A percentile compares a stretch with the other conserved stretches of the same genome.
Evolutionary conservation across 2,329 filamentous ascomycete genomes (phyloP).

Genomic region (Diaporthe velutina): DNA sequence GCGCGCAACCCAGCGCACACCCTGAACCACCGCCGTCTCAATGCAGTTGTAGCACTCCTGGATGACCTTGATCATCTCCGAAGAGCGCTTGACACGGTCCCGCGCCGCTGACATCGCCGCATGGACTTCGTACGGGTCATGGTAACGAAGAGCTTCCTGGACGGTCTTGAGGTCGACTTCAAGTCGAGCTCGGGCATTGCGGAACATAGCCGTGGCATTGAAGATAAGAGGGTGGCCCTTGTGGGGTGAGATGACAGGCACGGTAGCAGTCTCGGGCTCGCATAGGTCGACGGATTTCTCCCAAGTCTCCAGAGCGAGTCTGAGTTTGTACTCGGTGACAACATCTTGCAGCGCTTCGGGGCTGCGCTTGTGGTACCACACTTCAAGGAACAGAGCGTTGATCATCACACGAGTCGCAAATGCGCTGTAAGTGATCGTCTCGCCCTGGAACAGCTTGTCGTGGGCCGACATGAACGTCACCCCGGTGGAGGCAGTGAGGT

Average conservation of each 20-base stretch:
- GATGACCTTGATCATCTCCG: slow-evolving; percentile 99
- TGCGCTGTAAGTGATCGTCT: slow-evolving; percentile 90
- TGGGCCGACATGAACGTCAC: slow-evolving; percentile 95
- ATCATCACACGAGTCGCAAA: slow-evolving; percentile 99
- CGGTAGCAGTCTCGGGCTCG: slow-evolving; percentile 88
- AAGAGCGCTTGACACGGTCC: slow-evolving; percentile 92
- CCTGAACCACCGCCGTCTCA: slow-evolving; percentile 93
- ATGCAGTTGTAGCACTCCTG: slow-evolving; percentile 98
- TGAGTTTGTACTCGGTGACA: slow-evolving; percentile 97
- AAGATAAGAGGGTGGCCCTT: slow-evolving; percentile 97
- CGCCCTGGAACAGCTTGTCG: slow-evolving; percentile 94
- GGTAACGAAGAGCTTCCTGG: slow-evolving; percentile 95
- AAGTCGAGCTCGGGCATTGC: slow-evolving; percentile 90
- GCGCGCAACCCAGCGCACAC: slow-evolving; percentile 97
- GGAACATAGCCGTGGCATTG: slow-evolving; percentile 97
- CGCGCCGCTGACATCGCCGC: slow-evolving; percentile 95
- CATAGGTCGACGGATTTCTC: slow-evolving; percentile 95
- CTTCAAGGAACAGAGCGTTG: slow-evolving; percentile 96
- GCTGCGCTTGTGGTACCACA: slow-evolving; percentile 99
- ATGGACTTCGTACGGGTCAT: slow-evolving; percentile 96
- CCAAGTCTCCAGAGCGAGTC: slow-evolving; percentile 97
- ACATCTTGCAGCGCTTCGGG: slow-evolving; percentile 98
- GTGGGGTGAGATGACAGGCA: slow-evolving; percentile 92
- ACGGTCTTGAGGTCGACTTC: slow-evolving; percentile 96
- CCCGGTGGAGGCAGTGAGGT: slow-evolving; percentile 76